A percentile compares a stretch with the other conserved stretches of the same genome.
Conservation (phyloP, 1,139 yeast species). For the Zygosaccharomyces pseudobailii region DNA sequence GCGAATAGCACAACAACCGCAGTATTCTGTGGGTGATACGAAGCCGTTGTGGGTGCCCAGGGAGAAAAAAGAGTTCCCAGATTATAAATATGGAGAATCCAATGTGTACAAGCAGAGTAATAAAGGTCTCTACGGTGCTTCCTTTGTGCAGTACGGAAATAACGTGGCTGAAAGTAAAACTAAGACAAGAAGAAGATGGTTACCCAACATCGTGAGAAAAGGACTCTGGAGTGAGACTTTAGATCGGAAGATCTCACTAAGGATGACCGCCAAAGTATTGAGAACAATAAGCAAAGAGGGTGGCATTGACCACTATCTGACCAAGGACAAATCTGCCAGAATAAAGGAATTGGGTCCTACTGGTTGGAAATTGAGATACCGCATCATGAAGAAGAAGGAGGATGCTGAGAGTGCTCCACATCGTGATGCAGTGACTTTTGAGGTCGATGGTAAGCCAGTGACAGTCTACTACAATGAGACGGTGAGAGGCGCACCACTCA, state of each 20-base stretch:
- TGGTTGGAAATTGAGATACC: constrained; percentile 86
- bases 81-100: constrained; percentile 78
- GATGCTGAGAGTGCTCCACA: constrained; percentile 31
- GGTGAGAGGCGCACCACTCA: constrained; percentile 42
- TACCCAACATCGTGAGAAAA: constrained; percentile 74
- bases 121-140: constrained; percentile 86
- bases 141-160: constrained; percentile 72
- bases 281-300: constrained; percentile 89
- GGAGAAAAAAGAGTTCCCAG: constrained; percentile 53
- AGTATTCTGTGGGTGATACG: constrained; percentile 41
- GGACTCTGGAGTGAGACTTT: constrained; percentile 82
- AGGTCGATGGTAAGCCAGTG: constrained; percentile 34
- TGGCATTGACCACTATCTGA: constrained; percentile 82
- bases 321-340: constrained; percentile 84
- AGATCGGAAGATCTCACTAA: constrained; percentile 48
- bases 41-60: constrained; percentile 48
- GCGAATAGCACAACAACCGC: constrained; percentile 36
- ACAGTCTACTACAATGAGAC: constrained; percentile 50
- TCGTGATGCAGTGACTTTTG: constrained; percentile 32
- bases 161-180: constrained; percentile 73
- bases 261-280: constrained; percentile 75
- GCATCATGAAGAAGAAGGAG: constrained; percentile 46
- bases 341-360: constrained; percentile 85
- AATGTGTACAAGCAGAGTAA: constrained; percentile 76
- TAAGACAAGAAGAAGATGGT: constrained; percentile 71